Evolutionary conservation across 140 eudicot genomes (phyloP), one percentile per base, ranked within the genome.

Genomic region (Stevia rebaudiana): DNA sequence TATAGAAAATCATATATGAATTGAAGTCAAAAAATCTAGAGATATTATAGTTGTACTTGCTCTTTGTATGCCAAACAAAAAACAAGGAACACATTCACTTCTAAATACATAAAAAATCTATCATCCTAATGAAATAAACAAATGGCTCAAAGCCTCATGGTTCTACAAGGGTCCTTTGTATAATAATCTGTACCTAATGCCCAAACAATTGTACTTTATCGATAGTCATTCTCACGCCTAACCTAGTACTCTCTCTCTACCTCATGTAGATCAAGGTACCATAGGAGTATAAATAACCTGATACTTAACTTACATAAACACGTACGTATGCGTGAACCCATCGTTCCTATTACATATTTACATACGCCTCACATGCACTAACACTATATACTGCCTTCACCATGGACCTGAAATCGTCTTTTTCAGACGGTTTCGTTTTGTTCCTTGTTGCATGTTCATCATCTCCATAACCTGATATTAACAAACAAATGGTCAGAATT

Each of bases 391-490:
- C 41, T 35, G 2, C 24, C 35, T 63, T 87, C 74, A 87, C 94
- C 96, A 88, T 5, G 89, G 94, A 16, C 94, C 89, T 0, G 96
- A 84, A 71, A 55, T 75, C 62, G 94, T 80, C 78, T 89, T 76
- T 37, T 84, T 84, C 61, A 88, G 28, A 72, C 86, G 66, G 35
- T 36, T 81, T 17, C 81, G 72, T 70, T 85, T 85, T 15, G 68
- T 49, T 42, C 82, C 86, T 1, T 69, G 63, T 67, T 78, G 79
- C 77, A 10, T 70, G 13, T 74, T 78, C 83, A 75, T 78, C 85
- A 82, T 84, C 82, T 82, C 94, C 80, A 79, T 37, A 12, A 56
- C 82, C 95, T 87, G 82, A 24, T 30, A 35, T 36, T 8, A 65
- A 51, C 41, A 46, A 40, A 68, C 18, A 54, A 53, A 30, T 3